A percentile compares a stretch with the other conserved stretches of the same genome.
Evolutionary conservation across 1,284 basidiomycete species (phyloP).

Genomic region (Apiotrichum laibachii): DNA sequence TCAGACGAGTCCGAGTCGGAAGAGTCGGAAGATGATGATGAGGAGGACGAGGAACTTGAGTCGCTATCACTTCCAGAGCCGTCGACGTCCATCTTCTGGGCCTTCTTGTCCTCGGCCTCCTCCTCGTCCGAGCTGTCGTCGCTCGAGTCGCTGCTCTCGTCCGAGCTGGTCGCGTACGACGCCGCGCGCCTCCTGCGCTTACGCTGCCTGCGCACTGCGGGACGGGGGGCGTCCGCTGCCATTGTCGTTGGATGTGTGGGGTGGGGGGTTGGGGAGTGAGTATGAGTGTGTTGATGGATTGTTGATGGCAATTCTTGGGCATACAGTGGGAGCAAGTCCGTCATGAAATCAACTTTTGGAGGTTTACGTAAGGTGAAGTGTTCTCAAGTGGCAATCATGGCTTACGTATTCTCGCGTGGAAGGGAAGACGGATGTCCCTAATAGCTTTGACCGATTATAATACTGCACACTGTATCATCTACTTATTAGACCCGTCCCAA

Average conservation of each 20-base stretch:
- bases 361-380: constrained; percentile 6
- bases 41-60: constrained; percentile 16
- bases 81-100: constrained; percentile 28
- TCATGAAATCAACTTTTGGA: constrained; percentile 15
- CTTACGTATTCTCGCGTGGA: too few relatives aligned
- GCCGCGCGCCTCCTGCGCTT: constrained; percentile 41
- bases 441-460: too few relatives aligned
- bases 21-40: constrained; percentile 24
- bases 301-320: constrained; percentile 3
- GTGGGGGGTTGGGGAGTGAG: background rate
- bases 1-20: constrained; percentile 22
- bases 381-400: too few relatives aligned
- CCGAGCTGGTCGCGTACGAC: constrained; percentile 34
- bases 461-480: too few relatives aligned
- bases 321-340: background rate
- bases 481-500: too few relatives aligned
- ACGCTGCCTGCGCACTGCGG: constrained; percentile 20
- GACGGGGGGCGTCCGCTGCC: constrained; percentile 16
- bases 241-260: constrained; percentile 5
- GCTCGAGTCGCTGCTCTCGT: constrained; percentile 15
- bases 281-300: background rate
- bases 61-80: background rate
- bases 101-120: constrained; percentile 9
- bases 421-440: too few relatives aligned
- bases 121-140: constrained; percentile 27